Evolutionary conservation across 306 rosid genomes (phyloP), one percentile per base, ranked within the genome.

Genomic region (Acacia melanoxylon): DNA sequence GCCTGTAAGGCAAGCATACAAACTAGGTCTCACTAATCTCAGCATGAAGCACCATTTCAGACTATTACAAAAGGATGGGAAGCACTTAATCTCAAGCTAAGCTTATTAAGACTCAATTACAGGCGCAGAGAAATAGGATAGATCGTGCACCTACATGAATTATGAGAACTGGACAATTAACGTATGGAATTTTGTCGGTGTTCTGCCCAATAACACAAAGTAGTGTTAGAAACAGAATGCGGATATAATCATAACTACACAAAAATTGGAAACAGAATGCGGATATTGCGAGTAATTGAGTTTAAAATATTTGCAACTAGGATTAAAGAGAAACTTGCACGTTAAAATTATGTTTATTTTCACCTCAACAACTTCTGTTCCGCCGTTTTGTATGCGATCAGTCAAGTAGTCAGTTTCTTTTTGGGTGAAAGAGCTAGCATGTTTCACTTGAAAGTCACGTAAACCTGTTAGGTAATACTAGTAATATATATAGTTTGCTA

Each of bases 321-420:
- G 0, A 27, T 27, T 27, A 20, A 35, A 68, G 49, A 19, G 17
- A 68, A 20, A 68, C 10, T 68, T 37, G 13, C 48, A 8, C 1
- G 29, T 68, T 20, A 19, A 10, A 40, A 37, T 40, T 37, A 20
- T 58, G 41, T 41, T 68, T 37, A n/a, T 68, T 68, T n/a, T 82
- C 76, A 93, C 99, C 99, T 93, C 97, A 63, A 93, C 99, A 81
- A 95, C 99, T 92, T 95, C 99, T 40, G 98, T 95, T 85, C 98
- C 98, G n/a, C 98, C 98, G 10, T 95, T 91, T 89, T 95, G 99
- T 86, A 95, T 93, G 77, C 98, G 93, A 75, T 93, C 85, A 2
- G 97, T 95, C 89, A 95, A 89, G 87, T 87, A 89, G 40, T 85
- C 91, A 58, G 85, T 82, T 88, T 95, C 99, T 83, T 88, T 86